A percentile compares a stretch with the other conserved stretches of the same genome.
These are phyloP conservation scores for Saksenaea oblongispora DNA, from an alignment of 371 early-diverging fungal genomes.

Conservation along the genomic window DNA sequence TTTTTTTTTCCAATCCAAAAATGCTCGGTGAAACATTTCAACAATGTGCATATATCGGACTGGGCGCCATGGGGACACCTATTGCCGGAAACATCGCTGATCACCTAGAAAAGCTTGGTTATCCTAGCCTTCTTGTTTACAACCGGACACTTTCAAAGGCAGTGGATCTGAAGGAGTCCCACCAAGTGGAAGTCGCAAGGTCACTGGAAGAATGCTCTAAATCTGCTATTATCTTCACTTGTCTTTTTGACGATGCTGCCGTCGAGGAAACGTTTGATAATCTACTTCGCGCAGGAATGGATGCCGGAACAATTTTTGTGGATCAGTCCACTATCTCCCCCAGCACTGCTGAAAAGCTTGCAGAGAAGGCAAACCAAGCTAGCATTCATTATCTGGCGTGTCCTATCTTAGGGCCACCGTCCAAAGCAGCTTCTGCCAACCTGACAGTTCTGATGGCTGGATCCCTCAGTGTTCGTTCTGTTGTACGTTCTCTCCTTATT, in stretches of 20 bases:
- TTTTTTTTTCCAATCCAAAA: neutral
- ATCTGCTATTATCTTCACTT: slow-evolving; percentile 52
- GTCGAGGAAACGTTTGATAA: slow-evolving; percentile 30
- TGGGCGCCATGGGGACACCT: slow-evolving; percentile 56
- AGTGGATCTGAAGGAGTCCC: slow-evolving; percentile 20
- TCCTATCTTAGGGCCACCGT: slow-evolving; percentile 49
- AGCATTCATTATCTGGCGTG: slow-evolving; percentile 31
- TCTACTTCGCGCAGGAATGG: slow-evolving; percentile 18
- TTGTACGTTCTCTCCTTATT: slow-evolving; percentile 25
- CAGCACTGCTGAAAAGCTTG: slow-evolving; percentile 12
- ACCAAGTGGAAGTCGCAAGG: slow-evolving; percentile 26
- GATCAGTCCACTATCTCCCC: slow-evolving; percentile 49
- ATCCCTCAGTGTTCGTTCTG: slow-evolving; percentile 1
- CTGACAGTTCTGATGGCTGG: slow-evolving; percentile 38
- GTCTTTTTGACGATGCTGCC: slow-evolving; percentile 51
- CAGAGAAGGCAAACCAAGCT: slow-evolving; percentile 2
- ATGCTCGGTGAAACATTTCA: neutral
- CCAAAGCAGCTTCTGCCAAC: slow-evolving; percentile 28
- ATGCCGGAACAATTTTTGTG: slow-evolving; percentile 33
- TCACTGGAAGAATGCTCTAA: slow-evolving; percentile 32
- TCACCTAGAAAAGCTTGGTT: slow-evolving; percentile 12
- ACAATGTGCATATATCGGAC: slow-evolving; percentile 54
- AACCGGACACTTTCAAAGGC: slow-evolving; percentile 55
- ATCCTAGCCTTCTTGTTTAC: slow-evolving; percentile 41
- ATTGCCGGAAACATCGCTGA: slow-evolving; percentile 48